Evolutionary conservation across 2,329 filamentous ascomycete species (phyloP).

Genomic region (Ceratocystis ficicola): DNA sequence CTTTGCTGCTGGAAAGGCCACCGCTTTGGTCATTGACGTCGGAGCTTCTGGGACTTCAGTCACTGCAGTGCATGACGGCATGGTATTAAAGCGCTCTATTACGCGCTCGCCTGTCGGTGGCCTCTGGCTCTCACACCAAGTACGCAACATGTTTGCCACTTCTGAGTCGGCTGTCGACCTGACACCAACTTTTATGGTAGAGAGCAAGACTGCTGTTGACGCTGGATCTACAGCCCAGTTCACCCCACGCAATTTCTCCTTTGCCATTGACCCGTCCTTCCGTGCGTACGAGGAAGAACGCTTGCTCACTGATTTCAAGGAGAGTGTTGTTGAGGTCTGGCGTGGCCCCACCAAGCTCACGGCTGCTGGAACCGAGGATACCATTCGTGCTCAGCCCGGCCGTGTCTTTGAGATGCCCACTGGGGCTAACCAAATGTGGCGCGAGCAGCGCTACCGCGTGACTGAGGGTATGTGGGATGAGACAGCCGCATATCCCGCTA

Average conservation of each 20-base stretch:
- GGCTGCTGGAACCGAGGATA: conserved; percentile 60
- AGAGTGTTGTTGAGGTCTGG: conserved; percentile 93
- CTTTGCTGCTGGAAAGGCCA: conserved; percentile 86
- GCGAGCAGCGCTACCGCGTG: conserved; percentile 71
- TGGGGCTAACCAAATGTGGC: conserved; percentile 91
- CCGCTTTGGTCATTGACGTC: conserved; percentile 82
- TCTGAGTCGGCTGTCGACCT: conserved; percentile 56
- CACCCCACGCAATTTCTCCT: conserved; percentile 56
- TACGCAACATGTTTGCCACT: conserved; percentile 61
- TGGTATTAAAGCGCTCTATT: conserved; percentile 82
- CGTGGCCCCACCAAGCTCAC: conserved; percentile 59
- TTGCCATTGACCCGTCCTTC: conserved; percentile 56
- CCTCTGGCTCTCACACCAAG: conserved; percentile 79
- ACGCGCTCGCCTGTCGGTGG: conserved; percentile 77
- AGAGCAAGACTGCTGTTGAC: conserved; percentile 79
- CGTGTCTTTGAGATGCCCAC: conserved; percentile 95
- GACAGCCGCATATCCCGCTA: conserved; percentile 50
- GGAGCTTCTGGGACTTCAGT: conserved; percentile 81
- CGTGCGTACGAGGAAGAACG: conserved; percentile 80
- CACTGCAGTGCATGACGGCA: conserved; percentile 84
- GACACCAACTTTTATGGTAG: conserved; percentile 75
- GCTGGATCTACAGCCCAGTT: conserved; percentile 69
- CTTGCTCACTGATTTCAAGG: conserved; percentile 90
- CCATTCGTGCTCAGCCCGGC: conserved; percentile 58
- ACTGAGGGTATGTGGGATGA: conserved; percentile 88